Conservation (phyloP, 2,329 filamentous ascomycete species). For the Epichloe gansuensis region DNA sequence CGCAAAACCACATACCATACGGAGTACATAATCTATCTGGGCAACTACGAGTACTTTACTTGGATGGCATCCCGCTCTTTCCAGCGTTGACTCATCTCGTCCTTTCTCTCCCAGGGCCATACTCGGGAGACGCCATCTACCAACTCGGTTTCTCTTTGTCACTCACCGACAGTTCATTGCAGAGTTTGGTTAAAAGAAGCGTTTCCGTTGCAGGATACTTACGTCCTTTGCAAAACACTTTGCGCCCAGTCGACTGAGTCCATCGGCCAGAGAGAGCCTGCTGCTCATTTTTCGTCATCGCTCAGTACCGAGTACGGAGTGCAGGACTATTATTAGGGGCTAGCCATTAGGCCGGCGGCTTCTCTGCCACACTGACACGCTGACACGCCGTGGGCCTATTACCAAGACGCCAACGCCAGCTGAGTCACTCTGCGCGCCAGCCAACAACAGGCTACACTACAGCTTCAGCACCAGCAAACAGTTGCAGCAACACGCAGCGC, state of each 20-base stretch:
- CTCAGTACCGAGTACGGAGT: not conserved
- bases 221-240: not conserved
- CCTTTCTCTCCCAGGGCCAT: not conserved
- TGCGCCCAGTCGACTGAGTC: not conserved
- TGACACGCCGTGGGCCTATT: not conserved
- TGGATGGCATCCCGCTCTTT: constrained; percentile 5
- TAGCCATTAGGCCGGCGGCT: not conserved
- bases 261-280: not conserved
- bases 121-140: not conserved
- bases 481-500: not conserved
- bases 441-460: not conserved
- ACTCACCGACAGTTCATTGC: not conserved
- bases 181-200: not conserved
- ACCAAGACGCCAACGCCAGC: constrained; percentile 1
- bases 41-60: constrained; percentile 1
- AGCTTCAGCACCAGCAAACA: not conserved
- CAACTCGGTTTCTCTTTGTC: not conserved
- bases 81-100: constrained; percentile 2
- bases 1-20: constrained; percentile 1
- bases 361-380: not conserved
- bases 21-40: not conserved
- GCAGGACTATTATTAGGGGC: not conserved
- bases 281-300: not conserved
- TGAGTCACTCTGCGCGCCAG: constrained; percentile 1
- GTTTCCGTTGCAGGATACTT: not conserved